Evolutionary conservation across 768 basidiomycete species (phyloP), one percentile per base, ranked within the genome.

Genomic region (Calocera cornea): DNA sequence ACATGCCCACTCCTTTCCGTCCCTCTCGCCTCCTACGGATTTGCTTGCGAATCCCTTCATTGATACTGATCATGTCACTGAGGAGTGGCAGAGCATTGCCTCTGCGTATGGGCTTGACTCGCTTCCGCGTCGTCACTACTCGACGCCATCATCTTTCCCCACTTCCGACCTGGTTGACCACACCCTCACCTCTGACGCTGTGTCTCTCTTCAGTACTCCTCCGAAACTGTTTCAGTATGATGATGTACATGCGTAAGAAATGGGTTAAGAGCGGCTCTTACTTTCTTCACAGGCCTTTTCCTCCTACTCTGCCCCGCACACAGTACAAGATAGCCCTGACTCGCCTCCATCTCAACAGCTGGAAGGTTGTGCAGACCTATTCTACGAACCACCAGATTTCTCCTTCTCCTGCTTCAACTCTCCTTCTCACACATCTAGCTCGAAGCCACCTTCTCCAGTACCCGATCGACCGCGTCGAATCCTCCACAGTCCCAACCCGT

Each of bases 41-140:
- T 33, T 60, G 54, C 54, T 29, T 60, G 54, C 54, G 54, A 60
- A 60, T 33, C 54, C 54, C 14, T 60, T 60, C 54, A 60, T 60
- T 29, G 54, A 60, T 33, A 27, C 54, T 60, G 54, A 60, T 11
- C 54, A 60, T 60, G 22, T 27, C 11, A 60, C 54, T 27, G 54
- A 60, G 3, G 54, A 60, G 54, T 60, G 54, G 54, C 24, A 33
- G 19, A 60, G 31, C 54, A 60, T 60, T 60, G 54, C 31, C 54
- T 60, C 54, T 60, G 11, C 54, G 10, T 33, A 29, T 19, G 54
- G 54, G 7, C 14, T 60, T 60, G 54, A 60, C 54, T 60, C 54
- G 11, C 54, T 29, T 60, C 27, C 31, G 24, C 27, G 54, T 22
- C 27, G 54, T 7, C 2, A 2, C 27, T 60, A 60, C 22, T 27